Percentiles rank a stretch among this genome's conserved stretches.
phyloP scores from a whole-genome alignment of 768 basidiomycete genomes.

The Xanthoconium stramineum region DNA sequence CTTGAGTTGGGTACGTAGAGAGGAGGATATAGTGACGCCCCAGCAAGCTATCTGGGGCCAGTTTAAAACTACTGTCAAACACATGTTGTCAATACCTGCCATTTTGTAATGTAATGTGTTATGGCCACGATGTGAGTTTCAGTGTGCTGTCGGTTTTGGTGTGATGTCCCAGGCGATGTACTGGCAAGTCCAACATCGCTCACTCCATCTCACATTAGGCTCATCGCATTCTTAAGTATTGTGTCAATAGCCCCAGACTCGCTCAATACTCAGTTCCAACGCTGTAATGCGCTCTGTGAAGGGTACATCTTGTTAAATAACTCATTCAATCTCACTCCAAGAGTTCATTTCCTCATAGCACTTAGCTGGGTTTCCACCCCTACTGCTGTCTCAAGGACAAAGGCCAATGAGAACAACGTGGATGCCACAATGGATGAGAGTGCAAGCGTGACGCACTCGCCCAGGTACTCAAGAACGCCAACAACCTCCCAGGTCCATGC shows the following conservation, averaged over 20 bases:
- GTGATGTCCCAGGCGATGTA: no score
- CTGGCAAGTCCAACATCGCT: no score
- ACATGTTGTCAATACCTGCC: background rate
- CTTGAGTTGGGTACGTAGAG: background rate
- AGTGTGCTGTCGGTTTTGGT: no score
- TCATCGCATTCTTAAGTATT: no score
- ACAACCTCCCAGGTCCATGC: conserved; percentile 7
- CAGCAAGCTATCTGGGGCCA: background rate
- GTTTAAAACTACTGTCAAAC: background rate
- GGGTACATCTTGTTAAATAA: no score
- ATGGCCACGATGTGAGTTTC: no score
- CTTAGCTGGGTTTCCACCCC: conserved; percentile 41
- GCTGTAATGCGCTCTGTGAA: no score
- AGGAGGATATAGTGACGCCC: background rate
- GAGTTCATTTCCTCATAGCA: no score
- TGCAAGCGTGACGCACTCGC: conserved; percentile 74
- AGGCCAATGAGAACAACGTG: conserved; percentile 38
- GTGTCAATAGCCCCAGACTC: no score
- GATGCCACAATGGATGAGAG: conserved; percentile 55
- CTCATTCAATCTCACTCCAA: no score
- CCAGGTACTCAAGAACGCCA: conserved; percentile 61
- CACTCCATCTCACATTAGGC: no score
- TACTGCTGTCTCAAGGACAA: conserved; percentile 37
- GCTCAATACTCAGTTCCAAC: no score
- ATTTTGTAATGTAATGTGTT: background rate